These are phyloP conservation scores for Talaromyces sp. DNA, from an alignment of 2,329 filamentous ascomycete genomes.

Conservation along the genomic window DNA sequence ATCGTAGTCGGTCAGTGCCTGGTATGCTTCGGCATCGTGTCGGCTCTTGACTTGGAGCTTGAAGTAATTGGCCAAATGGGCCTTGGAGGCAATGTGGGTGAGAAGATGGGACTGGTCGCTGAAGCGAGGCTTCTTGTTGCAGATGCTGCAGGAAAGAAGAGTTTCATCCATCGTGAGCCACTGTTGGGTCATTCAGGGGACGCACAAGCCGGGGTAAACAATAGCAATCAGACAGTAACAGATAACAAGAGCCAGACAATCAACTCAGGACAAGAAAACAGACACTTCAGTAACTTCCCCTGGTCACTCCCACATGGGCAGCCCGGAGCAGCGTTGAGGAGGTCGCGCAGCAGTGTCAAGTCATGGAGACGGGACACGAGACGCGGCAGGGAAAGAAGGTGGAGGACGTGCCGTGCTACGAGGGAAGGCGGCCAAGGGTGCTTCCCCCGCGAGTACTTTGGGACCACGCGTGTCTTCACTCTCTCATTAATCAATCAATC, in stretches of 20 bases:
- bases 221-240: slow-evolving; percentile 16
- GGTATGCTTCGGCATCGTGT: slow-evolving; percentile 60
- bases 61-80: slow-evolving; percentile 81
- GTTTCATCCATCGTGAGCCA: slow-evolving; percentile 43
- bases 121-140: slow-evolving; percentile 72
- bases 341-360: slow-evolving; percentile 1
- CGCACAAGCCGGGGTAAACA: slow-evolving; percentile 6
- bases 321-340: neutral
- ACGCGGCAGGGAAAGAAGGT: neutral
- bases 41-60: slow-evolving; percentile 70
- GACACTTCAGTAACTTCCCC: slow-evolving; percentile 12
- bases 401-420: neutral
- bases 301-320: slow-evolving; percentile 2
- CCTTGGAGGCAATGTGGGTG: slow-evolving; percentile 88
- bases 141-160: slow-evolving; percentile 75
- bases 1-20: slow-evolving; percentile 64
- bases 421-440: neutral
- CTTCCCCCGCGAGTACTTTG: neutral
- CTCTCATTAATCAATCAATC: neutral
- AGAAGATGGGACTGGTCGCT: slow-evolving; percentile 88
- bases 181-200: slow-evolving; percentile 1
- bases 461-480: neutral
- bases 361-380: neutral
- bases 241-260: slow-evolving; percentile 21
- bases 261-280: slow-evolving; percentile 20